Evolutionary conservation across 176 grass and related monocot genomes (phyloP), one percentile per base, ranked within the genome.

Genomic region (Aegilops sharonensis): DNA sequence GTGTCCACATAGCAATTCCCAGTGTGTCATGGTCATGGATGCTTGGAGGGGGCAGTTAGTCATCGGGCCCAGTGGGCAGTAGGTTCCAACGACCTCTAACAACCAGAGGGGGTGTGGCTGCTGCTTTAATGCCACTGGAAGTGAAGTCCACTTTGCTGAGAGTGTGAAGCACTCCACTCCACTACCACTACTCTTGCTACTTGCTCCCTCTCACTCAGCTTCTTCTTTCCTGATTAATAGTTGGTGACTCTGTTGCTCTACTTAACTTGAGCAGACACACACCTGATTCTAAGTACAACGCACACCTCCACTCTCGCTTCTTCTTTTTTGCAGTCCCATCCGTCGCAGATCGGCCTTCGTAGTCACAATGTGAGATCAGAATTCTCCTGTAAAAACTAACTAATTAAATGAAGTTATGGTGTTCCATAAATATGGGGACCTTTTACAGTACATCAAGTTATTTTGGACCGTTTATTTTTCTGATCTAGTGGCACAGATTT

Each of bases 81-180:
- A 35, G 72, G 89, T 79, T 90, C 64, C 79, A 90, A 72, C 89
- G 79, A 73, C 73, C 79, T 72, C 79, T 60, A 83, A 66, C 89
- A 20, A 66, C 79, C 17, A 23, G 84, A 11, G 56, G 3, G 40
- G 8, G 62, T 59, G 72, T 74, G 85, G 61, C 70, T 37, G 64
- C 78, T 78, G 72, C 79, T 87, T 90, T 83, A 79, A 59, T 74
- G 89, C 74, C 89, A 87, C 66, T 78, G 25, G 86, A 81, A 88
- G 90, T 81, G 90, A 91, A 82, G 81, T 77, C 78, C 86, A 72
- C 86, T 91, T 91, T 91, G 81, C 82, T 85, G 90, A 42, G 82
- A 88, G 86, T 91, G 90, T 72, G 81, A 85, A 88, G 78, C 90
- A 91, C 90, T 91, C 90, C 81, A 91, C 72, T 87, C 50, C 68